Evolutionary conservation across 2,329 filamentous ascomycete species (phyloP).

Genomic region (Falciphora oryzae): DNA sequence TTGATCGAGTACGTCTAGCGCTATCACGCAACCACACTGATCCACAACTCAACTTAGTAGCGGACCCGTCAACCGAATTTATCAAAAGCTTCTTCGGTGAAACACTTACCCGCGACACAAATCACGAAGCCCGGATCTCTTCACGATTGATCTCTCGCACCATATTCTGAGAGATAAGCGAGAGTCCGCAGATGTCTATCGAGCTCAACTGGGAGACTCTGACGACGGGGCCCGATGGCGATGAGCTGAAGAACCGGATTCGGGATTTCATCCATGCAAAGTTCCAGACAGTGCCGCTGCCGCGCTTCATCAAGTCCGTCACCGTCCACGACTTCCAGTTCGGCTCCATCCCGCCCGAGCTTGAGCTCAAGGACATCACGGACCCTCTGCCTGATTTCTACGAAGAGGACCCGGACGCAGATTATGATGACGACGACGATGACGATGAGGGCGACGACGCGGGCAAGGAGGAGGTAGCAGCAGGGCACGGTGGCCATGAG

Average conservation of each 20-base stretch:
- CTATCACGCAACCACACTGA: background rate
- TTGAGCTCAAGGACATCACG: slow-evolving; percentile 95
- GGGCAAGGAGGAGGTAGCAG: slow-evolving; percentile 12
- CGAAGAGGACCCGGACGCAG: slow-evolving; percentile 67
- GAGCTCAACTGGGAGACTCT: slow-evolving; percentile 95
- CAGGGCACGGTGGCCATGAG: background rate
- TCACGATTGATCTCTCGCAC: background rate
- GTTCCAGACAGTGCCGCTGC: slow-evolving; percentile 86
- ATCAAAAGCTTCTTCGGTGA: background rate
- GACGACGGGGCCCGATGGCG: slow-evolving; percentile 82
- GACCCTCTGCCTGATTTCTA: slow-evolving; percentile 96
- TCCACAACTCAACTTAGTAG: background rate
- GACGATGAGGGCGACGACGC: slow-evolving; percentile 23
- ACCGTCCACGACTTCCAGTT: slow-evolving; percentile 93
- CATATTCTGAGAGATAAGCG: background rate
- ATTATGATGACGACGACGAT: slow-evolving; percentile 42
- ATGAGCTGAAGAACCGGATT: slow-evolving; percentile 77
- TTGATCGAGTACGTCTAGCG: no score
- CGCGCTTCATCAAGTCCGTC: slow-evolving; percentile 94
- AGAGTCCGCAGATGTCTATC: slow-evolving; percentile 68
- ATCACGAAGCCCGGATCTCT: background rate
- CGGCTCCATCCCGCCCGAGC: slow-evolving; percentile 71
- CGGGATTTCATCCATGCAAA: slow-evolving; percentile 91
- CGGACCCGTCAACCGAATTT: background rate
- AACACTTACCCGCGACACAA: background rate